These are phyloP conservation scores for Lactifluus piperatus DNA, from an alignment of 768 basidiomycete genomes.

Conservation along the genomic window DNA sequence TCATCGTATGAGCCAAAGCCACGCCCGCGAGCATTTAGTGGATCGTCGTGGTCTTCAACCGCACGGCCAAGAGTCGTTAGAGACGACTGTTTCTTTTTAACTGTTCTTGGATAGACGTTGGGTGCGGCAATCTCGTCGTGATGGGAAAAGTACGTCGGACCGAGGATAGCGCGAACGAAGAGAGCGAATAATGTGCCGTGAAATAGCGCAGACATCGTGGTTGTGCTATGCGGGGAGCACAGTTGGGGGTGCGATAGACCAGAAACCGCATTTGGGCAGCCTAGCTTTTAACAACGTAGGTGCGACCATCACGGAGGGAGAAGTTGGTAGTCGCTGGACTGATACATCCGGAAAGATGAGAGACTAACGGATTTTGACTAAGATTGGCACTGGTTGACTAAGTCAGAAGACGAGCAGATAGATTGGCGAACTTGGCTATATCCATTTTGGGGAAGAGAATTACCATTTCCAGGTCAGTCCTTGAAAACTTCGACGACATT, in stretches of 20 bases:
- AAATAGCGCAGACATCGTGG: slow-evolving; percentile 20
- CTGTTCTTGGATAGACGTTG: slow-evolving; percentile 4
- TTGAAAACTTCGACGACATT: too few relatives aligned
- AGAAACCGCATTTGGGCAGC: too few relatives aligned
- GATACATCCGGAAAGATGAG: not conserved
- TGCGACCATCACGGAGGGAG: not conserved
- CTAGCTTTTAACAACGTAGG: not conserved
- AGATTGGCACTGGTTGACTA: not conserved
- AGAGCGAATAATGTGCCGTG: slow-evolving; percentile 27
- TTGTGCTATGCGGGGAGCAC: not conserved
- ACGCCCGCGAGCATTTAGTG: not conserved
- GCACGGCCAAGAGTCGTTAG: not conserved
- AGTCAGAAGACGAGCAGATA: not conserved
- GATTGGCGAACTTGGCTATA: too few relatives aligned
- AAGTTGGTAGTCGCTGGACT: not conserved
- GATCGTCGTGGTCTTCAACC: slow-evolving; percentile 1
- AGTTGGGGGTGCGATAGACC: not conserved
- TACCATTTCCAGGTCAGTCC: too few relatives aligned
- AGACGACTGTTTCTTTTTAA: not conserved
- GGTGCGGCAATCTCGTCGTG: slow-evolving; percentile 15
- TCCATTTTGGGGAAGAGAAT: too few relatives aligned
- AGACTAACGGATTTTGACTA: slow-evolving; percentile 1
- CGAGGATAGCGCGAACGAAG: slow-evolving; percentile 24
- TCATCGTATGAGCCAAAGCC: not conserved
- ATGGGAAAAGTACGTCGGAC: slow-evolving; percentile 20